A percentile compares a stretch with the other conserved stretches of the same genome.
Evolutionary conservation across 352 stramenopile genomes (phyloP).

Genomic region (Globisporangium nagaii): DNA sequence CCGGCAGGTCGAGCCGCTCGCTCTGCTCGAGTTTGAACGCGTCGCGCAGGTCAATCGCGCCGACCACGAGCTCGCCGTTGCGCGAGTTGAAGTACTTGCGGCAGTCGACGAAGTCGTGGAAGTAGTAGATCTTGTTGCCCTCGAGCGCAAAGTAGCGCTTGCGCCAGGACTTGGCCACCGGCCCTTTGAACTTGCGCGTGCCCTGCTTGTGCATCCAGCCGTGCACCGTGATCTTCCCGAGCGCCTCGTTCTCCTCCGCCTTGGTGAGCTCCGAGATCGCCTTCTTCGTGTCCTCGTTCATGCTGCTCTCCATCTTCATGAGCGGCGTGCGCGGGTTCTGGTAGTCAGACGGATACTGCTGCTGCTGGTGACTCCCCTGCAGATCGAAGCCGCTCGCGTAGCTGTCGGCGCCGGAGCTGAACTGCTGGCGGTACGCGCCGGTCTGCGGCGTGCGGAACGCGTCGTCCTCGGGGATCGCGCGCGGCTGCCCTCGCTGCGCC

Average conservation of each 20-base stretch:
- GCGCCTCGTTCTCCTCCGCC: slow-evolving; percentile 29
- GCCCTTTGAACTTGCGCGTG: slow-evolving; percentile 74
- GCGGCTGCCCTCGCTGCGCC: slow-evolving; percentile 1
- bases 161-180: slow-evolving; percentile 74
- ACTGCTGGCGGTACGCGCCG: slow-evolving; percentile 10
- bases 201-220: slow-evolving; percentile 86
- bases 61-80: slow-evolving; percentile 68
- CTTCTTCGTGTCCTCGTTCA: slow-evolving; percentile 36
- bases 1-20: slow-evolving; percentile 62
- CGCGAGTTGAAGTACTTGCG: slow-evolving; percentile 84
- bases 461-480: slow-evolving; percentile 16
- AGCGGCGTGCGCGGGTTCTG: background rate
- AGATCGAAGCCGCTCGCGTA: background rate
- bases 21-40: slow-evolving; percentile 78
- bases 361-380: slow-evolving; percentile 3
- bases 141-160: slow-evolving; percentile 83
- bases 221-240: slow-evolving; percentile 70
- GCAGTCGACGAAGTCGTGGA: slow-evolving; percentile 78
- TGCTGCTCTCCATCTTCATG: slow-evolving; percentile 10
- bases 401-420: background rate
- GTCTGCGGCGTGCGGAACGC: slow-evolving; percentile 12
- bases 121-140: slow-evolving; percentile 84
- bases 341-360: background rate
- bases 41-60: slow-evolving; percentile 68
- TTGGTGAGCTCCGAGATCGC: slow-evolving; percentile 70